phyloP scores from a whole-genome alignment of 139 green algal species.

The Chlorella ohadii region DNA sequence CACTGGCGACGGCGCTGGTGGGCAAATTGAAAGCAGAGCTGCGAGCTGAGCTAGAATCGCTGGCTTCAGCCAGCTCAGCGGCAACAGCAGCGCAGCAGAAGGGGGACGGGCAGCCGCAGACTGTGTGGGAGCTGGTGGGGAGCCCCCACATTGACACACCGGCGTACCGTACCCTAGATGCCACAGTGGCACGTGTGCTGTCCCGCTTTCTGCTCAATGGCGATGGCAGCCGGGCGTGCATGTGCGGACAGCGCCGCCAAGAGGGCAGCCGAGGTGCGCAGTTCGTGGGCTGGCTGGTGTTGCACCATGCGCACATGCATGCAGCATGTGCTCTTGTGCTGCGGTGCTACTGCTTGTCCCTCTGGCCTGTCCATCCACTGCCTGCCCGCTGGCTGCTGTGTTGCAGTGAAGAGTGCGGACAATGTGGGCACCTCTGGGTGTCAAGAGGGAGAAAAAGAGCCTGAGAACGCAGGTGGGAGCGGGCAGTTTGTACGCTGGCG shows the following conservation, averaged over 20 bases:
- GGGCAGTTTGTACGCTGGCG: background rate
- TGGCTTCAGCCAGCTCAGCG: no score
- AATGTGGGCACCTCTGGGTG: conserved; percentile 8
- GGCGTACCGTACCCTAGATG: no score
- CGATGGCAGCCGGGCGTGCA: background rate
- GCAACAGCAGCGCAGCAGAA: background rate
- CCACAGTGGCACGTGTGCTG: background rate
- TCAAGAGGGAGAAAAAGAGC: background rate
- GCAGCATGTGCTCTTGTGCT: no score
- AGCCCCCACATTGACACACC: no score
- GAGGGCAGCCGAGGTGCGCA: background rate
- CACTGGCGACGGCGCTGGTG: no score
- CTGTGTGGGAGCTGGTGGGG: no score
- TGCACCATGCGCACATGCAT: no score
- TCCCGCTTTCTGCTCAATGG: background rate
- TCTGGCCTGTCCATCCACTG: no score
- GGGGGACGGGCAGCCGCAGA: no score
- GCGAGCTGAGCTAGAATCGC: no score
- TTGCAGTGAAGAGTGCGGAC: background rate
- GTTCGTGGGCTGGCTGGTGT: no score
- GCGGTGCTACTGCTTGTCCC: background rate
- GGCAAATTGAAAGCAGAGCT: no score
- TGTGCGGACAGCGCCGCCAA: background rate
- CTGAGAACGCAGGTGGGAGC: background rate
- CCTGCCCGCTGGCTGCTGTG: background rate